Base-by-base conservation (phyloP, 139 green algal genomes). In the Chlorella sp. region DNA sequence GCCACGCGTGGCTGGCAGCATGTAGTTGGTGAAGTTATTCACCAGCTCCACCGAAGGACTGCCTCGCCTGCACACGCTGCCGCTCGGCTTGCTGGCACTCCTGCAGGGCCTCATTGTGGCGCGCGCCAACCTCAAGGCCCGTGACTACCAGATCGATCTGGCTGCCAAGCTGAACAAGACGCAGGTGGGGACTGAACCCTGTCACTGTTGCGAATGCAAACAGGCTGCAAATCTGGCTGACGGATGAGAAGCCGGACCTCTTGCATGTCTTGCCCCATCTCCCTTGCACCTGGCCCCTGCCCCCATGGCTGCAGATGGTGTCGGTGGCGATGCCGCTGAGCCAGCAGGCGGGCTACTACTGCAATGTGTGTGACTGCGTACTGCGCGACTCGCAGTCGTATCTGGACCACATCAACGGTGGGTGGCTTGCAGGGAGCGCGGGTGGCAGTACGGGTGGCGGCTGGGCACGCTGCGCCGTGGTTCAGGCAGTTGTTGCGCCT, bases 371-470 rank as follows among this genome's bases (percentile, higher is more conserved):
- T 88, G 95, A 99, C 79, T 99, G 96, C 88, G 90, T 98, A 28
- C 86, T 99, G 76, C 91, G 94, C 12, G 97, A 99, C 89, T 98
- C 94, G 0, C 84, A 93, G 78, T 95, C 92, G 6, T 99, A 99
- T 86, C 87, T 99, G 65, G 97, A 99, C 89, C 97, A 99, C 91
- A 98, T 99, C 88, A 99, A 99, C 83, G 97, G 76, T 82, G 76
- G 26, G 74, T 26, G 70, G 62, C n/a, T n/a, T n/a, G n/a, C n/a
- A n/a, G n/a, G n/a, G n/a, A n/a, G n/a, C n/a, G n/a, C n/a, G n/a
- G n/a, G n/a, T n/a, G n/a, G n/a, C n/a, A n/a, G n/a, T n/a, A n/a
- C n/a, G n/a, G n/a, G n/a, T n/a, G n/a, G 51, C 51, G 51, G 51
- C 21, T 60, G 51, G 51, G 51, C 51, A 60, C 12, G 3, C 63